Conservation (phyloP, 768 basidiomycete species). For the Albatrellus ellisii region DNA sequence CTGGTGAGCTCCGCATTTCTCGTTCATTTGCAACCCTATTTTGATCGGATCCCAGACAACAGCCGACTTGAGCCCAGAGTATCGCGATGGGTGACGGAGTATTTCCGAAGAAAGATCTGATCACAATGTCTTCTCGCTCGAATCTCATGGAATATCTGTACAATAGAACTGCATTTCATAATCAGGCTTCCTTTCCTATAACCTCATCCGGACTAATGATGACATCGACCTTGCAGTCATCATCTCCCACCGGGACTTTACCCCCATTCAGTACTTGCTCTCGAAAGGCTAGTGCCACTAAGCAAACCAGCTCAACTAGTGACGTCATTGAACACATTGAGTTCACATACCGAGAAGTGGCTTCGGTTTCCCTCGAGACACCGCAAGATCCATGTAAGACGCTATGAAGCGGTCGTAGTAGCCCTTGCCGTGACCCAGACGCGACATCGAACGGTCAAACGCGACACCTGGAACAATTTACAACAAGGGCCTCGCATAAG, state of each 20-base stretch:
- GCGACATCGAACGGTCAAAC: conserved; percentile 54
- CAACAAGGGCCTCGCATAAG: neutral
- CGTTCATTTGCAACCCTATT: no score
- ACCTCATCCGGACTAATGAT: conserved; percentile 38
- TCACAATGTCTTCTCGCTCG: no score
- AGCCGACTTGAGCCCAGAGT: no score
- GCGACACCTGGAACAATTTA: conserved; percentile 40
- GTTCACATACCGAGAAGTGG: conserved; percentile 45
- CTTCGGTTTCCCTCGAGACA: conserved; percentile 24
- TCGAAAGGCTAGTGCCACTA: conserved; percentile 53
- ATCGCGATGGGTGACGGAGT: no score
- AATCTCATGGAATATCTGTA: no score
- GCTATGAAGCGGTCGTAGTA: conserved; percentile 71
- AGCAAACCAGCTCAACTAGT: conserved; percentile 7
- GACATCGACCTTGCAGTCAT: conserved; percentile 54
- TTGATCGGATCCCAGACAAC: no score
- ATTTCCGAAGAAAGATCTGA: no score
- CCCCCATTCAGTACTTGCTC: conserved; percentile 46
- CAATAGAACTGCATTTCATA: no score
- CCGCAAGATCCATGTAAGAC: conserved; percentile 26
- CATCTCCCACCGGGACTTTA: conserved; percentile 37
- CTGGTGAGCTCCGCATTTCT: no score
- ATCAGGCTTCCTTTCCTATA: conserved; percentile 10
- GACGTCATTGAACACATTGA: conserved; percentile 3
- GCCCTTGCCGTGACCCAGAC: conserved; percentile 75